Evolutionary conservation across 2,329 filamentous ascomycete species (phyloP), one percentile per base, ranked within the genome.

Genomic region (Calonectria pseudoturangicola): DNA sequence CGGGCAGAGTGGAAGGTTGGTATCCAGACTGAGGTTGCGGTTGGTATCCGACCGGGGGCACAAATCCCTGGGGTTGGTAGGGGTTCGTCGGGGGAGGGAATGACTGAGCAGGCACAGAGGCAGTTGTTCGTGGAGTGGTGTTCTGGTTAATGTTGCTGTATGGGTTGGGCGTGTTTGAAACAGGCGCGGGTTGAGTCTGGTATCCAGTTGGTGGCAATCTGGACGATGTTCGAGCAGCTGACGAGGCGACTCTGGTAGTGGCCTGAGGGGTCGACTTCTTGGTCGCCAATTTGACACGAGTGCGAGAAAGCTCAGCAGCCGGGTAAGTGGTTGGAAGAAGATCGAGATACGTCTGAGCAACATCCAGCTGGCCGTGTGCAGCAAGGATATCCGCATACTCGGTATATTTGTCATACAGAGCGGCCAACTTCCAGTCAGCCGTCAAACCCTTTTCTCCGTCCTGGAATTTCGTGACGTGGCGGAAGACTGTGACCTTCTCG

Each of bases 401-500:
- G 33, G 94, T 93, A 82, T 99, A 99, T 85, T 98, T 98, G 83
- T 95, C 93, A 84, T 99, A 99, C 66, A 99, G 87, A 2, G 93
- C 89, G 45, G 92, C 90, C 72, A 99, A 91, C 86, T 98, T 98
- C 96, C 96, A 99, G 78, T 93, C 94, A 1, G 92, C 92, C 12
- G 90, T 88, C 77, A 94, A 90, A 58, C 86, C 86, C 75, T 91
- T 91, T 81, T 98, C 95, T 10, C 86, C 85, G 82, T 99, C 97
- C 79, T 94, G 87, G 87, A 98, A 99, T 81, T 96, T 95, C 74
- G 95, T 96, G 51, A 98, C 96, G 77, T 97, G 91, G 68, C 97
- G 93, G 92, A 99, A 99, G 67, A 99, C 91, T 0, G 96, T 98
- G 58, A 99, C 97, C 88, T 99, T 99, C 86, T 99, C 97, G 74